phyloP scores from a whole-genome alignment of 495 filamentous ascomycete species.

The Lichina pygmaea region DNA sequence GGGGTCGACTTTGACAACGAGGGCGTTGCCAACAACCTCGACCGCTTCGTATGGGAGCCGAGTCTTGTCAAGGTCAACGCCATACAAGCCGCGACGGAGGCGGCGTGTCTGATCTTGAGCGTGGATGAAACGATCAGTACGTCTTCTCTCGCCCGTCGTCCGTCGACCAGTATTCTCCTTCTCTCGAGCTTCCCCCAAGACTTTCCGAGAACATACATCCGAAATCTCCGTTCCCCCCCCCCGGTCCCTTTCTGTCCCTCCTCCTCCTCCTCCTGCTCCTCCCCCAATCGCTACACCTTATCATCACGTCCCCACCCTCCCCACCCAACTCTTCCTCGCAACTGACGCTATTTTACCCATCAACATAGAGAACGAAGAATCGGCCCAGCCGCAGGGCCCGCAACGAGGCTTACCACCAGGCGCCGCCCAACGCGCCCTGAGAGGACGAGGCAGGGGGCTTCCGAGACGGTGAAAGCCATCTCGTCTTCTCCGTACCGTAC shows the following conservation, averaged over 20 bases:
- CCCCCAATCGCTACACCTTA: no score
- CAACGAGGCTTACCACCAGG: slow-evolving; percentile 60
- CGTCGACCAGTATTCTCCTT: background rate
- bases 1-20: slow-evolving; percentile 89
- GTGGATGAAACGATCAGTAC: slow-evolving; percentile 90
- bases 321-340: no score
- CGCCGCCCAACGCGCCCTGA: slow-evolving; percentile 67
- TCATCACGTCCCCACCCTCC: no score
- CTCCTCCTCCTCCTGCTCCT: no score
- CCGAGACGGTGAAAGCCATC: no score
- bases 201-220: background rate
- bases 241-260: no score
- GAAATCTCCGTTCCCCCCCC: no score
- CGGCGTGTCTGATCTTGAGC: slow-evolving; percentile 76
- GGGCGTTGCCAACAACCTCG: slow-evolving; percentile 77
- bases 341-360: no score
- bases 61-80: slow-evolving; percentile 91
- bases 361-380: slow-evolving; percentile 52
- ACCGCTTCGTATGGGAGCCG: slow-evolving; percentile 90
- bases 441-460: no score
- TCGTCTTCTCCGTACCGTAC: no score
- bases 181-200: background rate
- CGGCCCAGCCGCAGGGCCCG: slow-evolving; percentile 50
- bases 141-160: slow-evolving; percentile 7
- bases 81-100: slow-evolving; percentile 85